Evolutionary conservation across 176 grass and related monocot genomes (phyloP).

Genomic region (Dactylis glomerata): DNA sequence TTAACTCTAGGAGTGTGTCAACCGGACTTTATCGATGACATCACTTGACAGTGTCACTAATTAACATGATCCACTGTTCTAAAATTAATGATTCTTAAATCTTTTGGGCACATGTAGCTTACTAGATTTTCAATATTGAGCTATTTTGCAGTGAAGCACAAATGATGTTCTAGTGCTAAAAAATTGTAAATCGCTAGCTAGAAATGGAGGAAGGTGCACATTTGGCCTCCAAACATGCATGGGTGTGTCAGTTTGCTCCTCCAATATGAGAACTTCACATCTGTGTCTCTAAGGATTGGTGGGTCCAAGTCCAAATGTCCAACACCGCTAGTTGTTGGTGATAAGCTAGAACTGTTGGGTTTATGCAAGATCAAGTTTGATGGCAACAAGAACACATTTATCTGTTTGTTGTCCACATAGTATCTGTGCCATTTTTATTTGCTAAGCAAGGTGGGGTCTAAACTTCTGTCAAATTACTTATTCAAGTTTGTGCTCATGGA

Average conservation of each 20-base stretch:
- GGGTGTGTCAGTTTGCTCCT: not conserved
- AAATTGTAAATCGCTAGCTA: not conserved
- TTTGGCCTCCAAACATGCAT: not conserved
- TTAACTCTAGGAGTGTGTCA: not conserved
- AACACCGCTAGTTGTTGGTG: not conserved
- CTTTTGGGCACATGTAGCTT: constrained; percentile 3
- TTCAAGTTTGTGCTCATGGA: not conserved
- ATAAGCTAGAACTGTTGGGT: not conserved
- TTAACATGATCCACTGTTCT: not conserved
- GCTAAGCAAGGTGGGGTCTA: not conserved
- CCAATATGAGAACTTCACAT: not conserved
- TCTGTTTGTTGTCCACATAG: not conserved
- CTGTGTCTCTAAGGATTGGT: not conserved
- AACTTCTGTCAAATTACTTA: not conserved
- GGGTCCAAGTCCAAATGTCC: not conserved
- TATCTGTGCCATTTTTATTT: not conserved
- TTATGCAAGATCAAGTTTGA: not conserved
- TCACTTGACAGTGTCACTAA: not conserved
- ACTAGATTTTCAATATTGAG: not conserved
- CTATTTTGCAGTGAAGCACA: not conserved
- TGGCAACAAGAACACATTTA: not conserved
- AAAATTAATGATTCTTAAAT: not conserved
- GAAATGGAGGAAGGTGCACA: not conserved
- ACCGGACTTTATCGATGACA: not conserved
- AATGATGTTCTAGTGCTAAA: not conserved